Base-by-base conservation (phyloP, 192 early-diverging fungal species). In the Podila clonocystis region DNA sequence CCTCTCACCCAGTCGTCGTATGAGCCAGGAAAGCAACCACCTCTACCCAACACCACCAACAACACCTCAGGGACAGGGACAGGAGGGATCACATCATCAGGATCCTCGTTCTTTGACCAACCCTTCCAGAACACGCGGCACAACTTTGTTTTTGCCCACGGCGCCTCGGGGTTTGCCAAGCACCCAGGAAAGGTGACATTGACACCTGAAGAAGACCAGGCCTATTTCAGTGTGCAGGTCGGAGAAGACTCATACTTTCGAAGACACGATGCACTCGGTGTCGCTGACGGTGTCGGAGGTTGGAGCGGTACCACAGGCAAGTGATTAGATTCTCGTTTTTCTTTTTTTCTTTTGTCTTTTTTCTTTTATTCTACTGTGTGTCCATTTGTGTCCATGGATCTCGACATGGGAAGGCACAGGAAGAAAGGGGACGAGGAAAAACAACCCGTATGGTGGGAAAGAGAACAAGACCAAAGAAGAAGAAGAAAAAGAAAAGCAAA, bases 171-270 rank as follows among this genome's bases (percentile, higher is more conserved):
- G 29, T 85, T 87, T 65, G 77, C 86, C 17, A 89, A 89, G 69
- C 36, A 75, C 19, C 68, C 79, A 55, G 73, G 58, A 29, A 79
- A 82, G 64, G 63, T 57, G 15, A 57, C 68, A 4, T 48, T 83
- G n/a, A 69, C 62, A 5, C 75, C 71, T 22, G 77, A 80, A 58
- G 77, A 80, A 55, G 86, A 87, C 24, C 86, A 73, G 65, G 83
- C 89, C 65, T 89, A 93, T 73, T 84, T 83, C 28, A 92, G 87
- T 74, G 71, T 90, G 19, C 89, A 90, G 58, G 93, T 93, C 31
- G 98, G 98, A 30, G 97, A 99, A 83, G 98, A 99, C 76, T 94
- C 96, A 6, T 99, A 95, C 77, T 99, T 99, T 74, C 76, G 85
- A 60, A 88, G 97, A 63, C 73, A 89, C 26, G 96, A 99, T 74